phyloP scores from a whole-genome alignment of 1,139 yeast genomes.

The Geotrichum restrictum region DNA sequence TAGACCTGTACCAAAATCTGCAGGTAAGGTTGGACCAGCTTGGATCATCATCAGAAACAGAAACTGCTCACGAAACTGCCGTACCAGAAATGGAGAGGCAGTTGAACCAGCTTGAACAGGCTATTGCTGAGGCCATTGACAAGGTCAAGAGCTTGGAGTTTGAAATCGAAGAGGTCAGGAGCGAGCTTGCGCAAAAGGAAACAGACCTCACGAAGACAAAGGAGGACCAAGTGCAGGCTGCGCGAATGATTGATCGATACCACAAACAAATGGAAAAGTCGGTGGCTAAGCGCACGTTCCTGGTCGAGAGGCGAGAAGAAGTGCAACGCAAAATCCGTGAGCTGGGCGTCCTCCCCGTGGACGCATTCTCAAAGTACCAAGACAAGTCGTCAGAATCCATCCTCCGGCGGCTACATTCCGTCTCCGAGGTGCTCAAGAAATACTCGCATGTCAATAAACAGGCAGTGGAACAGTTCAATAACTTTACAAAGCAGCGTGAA shows the following conservation, averaged over 20 bases:
- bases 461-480: slow-evolving; percentile 79
- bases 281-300: slow-evolving; percentile 59
- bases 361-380: slow-evolving; percentile 57
- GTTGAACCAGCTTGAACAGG: slow-evolving; percentile 8
- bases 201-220: slow-evolving; percentile 49
- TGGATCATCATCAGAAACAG: slow-evolving; percentile 7
- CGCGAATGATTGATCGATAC: slow-evolving; percentile 57
- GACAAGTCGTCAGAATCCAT: slow-evolving; percentile 50
- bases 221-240: slow-evolving; percentile 52
- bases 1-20: slow-evolving; percentile 57
- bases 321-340: slow-evolving; percentile 72
- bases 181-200: slow-evolving; percentile 37
- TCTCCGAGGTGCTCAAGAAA: slow-evolving; percentile 56
- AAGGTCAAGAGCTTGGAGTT: slow-evolving; percentile 13
- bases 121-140: slow-evolving; percentile 9
- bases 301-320: slow-evolving; percentile 64
- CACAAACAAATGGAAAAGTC: slow-evolving; percentile 65
- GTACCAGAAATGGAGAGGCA: slow-evolving; percentile 17
- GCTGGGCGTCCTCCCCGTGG: slow-evolving; percentile 83
- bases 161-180: slow-evolving; percentile 20
- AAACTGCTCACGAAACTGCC: slow-evolving; percentile 7
- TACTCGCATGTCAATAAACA: slow-evolving; percentile 82
- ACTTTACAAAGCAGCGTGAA: slow-evolving; percentile 69
- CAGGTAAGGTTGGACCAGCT: slow-evolving; percentile 44
- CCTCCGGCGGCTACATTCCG: slow-evolving; percentile 51